phyloP scores from a whole-genome alignment of 2,329 filamentous ascomycete species.

The Aspergillus chevalieri region DNA sequence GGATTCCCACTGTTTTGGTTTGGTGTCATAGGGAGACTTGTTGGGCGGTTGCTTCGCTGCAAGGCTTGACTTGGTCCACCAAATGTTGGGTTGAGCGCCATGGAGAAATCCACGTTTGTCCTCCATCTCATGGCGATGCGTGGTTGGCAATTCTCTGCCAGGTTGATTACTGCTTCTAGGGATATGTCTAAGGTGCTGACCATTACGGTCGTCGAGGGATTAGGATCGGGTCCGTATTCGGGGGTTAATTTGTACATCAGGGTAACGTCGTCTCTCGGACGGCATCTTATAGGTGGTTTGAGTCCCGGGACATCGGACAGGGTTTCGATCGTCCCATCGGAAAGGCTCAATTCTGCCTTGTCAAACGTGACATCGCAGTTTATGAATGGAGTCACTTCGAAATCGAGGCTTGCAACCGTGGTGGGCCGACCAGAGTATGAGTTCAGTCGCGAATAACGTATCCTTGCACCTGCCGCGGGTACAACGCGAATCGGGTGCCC shows the following conservation, averaged over 20 bases:
- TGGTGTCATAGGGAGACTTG: conserved; percentile 34
- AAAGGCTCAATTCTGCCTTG: conserved; percentile 42
- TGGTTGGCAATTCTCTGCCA: conserved; percentile 38
- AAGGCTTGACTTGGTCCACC: conserved; percentile 41
- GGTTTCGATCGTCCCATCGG: conserved; percentile 43
- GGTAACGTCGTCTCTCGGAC: conserved; percentile 52
- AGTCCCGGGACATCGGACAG: conserved; percentile 33
- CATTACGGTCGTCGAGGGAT: conserved; percentile 31
- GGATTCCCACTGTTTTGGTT: conserved; percentile 15
- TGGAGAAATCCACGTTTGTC: conserved; percentile 45
- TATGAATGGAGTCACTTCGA: conserved; percentile 51
- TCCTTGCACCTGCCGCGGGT: conserved; percentile 51
- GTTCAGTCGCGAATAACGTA: conserved; percentile 49
- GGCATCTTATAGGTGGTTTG: conserved; percentile 36
- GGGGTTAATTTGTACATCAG: conserved; percentile 50
- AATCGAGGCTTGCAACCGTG: conserved; percentile 49
- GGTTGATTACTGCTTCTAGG: conserved; percentile 37
- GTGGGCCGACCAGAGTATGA: conserved; percentile 39
- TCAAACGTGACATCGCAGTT: conserved; percentile 46
- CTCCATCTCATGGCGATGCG: conserved; percentile 44
- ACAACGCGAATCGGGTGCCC: conserved; percentile 50
- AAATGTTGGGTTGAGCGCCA: conserved; percentile 42
- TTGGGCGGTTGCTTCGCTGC: conserved; percentile 41
- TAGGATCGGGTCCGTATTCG: conserved; percentile 29
- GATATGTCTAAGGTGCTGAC: conserved; percentile 43